Conservation (phyloP, 2,329 filamentous ascomycete genomes). For the Apiospora pterosperma region DNA sequence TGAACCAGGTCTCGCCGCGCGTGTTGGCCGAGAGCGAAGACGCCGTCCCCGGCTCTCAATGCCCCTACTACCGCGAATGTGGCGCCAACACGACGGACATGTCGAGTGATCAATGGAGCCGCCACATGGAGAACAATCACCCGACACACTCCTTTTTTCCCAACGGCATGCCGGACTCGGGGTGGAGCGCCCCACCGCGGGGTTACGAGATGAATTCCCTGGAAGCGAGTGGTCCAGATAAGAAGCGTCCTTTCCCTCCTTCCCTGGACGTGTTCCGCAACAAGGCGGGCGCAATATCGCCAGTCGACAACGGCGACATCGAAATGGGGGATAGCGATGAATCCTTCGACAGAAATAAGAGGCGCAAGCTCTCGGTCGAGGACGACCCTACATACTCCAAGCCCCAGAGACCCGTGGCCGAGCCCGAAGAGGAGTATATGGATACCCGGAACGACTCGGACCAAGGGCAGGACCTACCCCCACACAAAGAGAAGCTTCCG, state of each 20-base stretch:
- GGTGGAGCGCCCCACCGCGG: background rate
- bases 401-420: background rate
- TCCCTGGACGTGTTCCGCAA: background rate
- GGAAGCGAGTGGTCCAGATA: too few species aligned
- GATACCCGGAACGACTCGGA: background rate
- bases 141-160: background rate
- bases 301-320: background rate
- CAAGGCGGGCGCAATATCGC: background rate
- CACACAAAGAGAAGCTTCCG: background rate
- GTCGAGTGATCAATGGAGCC: background rate
- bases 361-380: background rate
- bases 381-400: too few species aligned
- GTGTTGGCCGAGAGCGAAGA: background rate
- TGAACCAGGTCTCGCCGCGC: background rate
- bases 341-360: background rate
- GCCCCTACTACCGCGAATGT: constrained; percentile 2
- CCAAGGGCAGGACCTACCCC: background rate
- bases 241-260: background rate
- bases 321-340: too few species aligned
- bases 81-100: constrained; percentile 1
- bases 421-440: background rate
- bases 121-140: constrained; percentile 3
- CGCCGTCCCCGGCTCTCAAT: background rate
- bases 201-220: background rate
- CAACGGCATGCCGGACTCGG: background rate